These are phyloP conservation scores for Xanthoceras sorbifolium DNA, from an alignment of 345 rosid genomes.

Conservation along the genomic window DNA sequence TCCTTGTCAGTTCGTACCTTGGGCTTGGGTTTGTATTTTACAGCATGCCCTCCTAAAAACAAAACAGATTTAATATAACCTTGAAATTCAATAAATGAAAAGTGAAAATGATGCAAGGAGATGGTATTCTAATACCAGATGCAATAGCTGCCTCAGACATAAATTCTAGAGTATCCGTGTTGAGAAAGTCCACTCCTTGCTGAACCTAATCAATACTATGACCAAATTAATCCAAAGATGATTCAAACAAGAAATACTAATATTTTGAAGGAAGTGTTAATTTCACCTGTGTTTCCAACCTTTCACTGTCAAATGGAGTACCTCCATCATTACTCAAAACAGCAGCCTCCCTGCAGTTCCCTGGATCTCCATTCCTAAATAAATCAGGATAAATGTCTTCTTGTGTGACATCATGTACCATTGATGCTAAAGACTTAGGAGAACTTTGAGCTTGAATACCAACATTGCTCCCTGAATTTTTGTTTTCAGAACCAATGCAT, in stretches of 20 bases:
- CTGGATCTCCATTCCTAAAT: conserved; percentile 15
- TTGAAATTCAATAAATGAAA: conserved; percentile 3
- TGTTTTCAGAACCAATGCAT: conserved; percentile 2
- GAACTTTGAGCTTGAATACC: conserved; percentile 8
- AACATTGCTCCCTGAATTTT: neutral
- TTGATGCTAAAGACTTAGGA: conserved; percentile 10
- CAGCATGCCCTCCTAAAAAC: conserved; percentile 35
- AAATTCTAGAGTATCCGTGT: conserved; percentile 43
- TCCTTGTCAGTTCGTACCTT: conserved; percentile 31
- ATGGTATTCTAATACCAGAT: conserved; percentile 33
- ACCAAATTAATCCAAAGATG: conserved; percentile 19
- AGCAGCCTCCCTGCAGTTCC: conserved; percentile 12
- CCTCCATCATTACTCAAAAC: conserved; percentile 19
- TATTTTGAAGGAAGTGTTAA: neutral
- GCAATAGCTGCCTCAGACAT: conserved; percentile 31
- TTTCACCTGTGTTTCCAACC: conserved; percentile 39
- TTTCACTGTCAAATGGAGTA: conserved; percentile 22
- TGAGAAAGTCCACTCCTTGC: conserved; percentile 40
- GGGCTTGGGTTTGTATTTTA: conserved; percentile 52
- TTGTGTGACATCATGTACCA: conserved; percentile 12
- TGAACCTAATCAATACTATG: conserved; percentile 24
- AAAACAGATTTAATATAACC: conserved; percentile 16
- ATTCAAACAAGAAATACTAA: conserved; percentile 16
- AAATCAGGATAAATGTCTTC: conserved; percentile 17
- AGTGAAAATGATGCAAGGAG: conserved; percentile 4